A percentile compares a stretch with the other conserved stretches of the same genome.
Evolutionary conservation across 148 eudicot species (phyloP).

Genomic region (Suaeda aralocaspica): DNA sequence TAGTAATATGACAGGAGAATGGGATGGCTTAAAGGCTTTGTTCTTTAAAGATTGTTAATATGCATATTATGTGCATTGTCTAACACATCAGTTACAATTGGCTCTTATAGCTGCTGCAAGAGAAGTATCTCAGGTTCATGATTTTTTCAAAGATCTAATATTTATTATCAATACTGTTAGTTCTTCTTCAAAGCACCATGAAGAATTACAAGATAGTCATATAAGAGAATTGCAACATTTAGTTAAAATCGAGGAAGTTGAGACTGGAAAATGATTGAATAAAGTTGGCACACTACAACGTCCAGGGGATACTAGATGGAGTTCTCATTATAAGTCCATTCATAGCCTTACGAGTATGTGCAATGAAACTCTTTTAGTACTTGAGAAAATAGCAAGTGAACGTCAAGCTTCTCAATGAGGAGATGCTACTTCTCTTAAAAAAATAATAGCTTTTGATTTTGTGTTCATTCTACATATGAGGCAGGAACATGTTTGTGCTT

Average conservation of each 20-base stretch:
- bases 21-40: slow-evolving; percentile 6
- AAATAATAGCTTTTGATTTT: background rate
- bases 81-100: slow-evolving; percentile 9
- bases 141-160: too few relatives aligned
- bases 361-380: background rate
- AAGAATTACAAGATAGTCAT: slow-evolving; percentile 2
- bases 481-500: too few relatives aligned
- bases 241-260: background rate
- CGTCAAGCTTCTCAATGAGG: background rate
- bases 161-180: too few relatives aligned
- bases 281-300: background rate
- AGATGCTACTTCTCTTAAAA: background rate
- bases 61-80: slow-evolving; percentile 13
- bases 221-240: background rate
- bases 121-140: background rate
- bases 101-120: slow-evolving; percentile 7
- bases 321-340: slow-evolving; percentile 1
- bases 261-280: background rate
- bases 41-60: slow-evolving; percentile 2
- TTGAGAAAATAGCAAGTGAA: background rate
- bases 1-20: slow-evolving; percentile 8
- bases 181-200: too few relatives aligned
- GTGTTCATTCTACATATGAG: background rate
- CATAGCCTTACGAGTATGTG: background rate
- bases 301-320: background rate